Evolutionary conservation across 306 rosid species (phyloP), one percentile per base, ranked within the genome.

Genomic region (Vigna unguiculata): DNA sequence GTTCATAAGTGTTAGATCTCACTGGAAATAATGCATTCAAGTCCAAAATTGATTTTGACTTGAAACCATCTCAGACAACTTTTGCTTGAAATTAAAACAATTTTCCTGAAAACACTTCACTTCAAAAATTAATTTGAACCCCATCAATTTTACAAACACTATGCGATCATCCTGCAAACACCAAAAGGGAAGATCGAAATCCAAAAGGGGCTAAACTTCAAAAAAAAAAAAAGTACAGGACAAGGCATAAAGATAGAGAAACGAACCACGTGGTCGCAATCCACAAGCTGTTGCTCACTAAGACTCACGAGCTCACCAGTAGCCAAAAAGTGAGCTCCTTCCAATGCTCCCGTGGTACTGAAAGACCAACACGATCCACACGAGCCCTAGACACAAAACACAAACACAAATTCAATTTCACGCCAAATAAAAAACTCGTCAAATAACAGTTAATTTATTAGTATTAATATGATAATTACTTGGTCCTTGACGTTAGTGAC

Each of bases 291-390:
- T 68, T 96, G 98, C 83, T 92, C 98, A 16, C 99, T 96, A 49
- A 96, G 88, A 72, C 96, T 91, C 19, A 73, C 72, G 2, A 92
- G 91, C 71, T 92, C 83, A 49, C 98, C 97, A 4, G 93, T 88
- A 15, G 85, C 45, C 78, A 92, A 82, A 81, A 64, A 92, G 68
- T 92, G 86, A 73, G 99, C 90, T 77, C 99, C 99, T 82, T 95
- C 99, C 71, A 95, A 77, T 9, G 99, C 99, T 67, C 99, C 99
- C 2, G 90, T 69, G 2, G 99, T 73, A 24, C 99, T 95, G 78
- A 95, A 92, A 22, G 99, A 78, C 99, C 99, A 96, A 83, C 99
- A 92, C 32, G 98, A 96, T 51, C 99, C 99, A 63, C 99, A 91
- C 0, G 98, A 22, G 13, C 98, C 99, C 99, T 96, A 71, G 15